Percentiles rank a stretch among this genome's conserved stretches.
phyloP scores from a whole-genome alignment of 257 asterid genomes.

The Nicotiana knightiana region DNA sequence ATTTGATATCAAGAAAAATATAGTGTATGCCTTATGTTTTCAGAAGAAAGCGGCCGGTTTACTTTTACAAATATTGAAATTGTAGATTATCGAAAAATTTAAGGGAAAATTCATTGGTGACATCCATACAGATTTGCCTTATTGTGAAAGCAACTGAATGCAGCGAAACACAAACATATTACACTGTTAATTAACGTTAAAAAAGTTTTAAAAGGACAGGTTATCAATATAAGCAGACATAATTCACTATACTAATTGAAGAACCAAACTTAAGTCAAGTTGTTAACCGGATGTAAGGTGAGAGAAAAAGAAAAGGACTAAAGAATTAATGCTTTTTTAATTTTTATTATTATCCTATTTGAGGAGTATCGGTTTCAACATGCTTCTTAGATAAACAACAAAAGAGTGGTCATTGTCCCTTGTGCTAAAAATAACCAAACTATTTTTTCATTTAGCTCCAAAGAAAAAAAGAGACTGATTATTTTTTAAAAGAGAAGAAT shows the following conservation, averaged over 20 bases:
- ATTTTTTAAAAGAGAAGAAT: not conserved
- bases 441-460: not conserved
- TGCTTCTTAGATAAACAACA: conserved; percentile 7
- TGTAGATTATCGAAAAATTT: too few species aligned
- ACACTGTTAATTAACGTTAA: conserved; percentile 6
- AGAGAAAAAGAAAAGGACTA: not conserved
- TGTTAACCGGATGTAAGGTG: not conserved
- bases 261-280: not conserved
- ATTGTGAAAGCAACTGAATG: conserved; percentile 33
- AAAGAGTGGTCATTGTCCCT: conserved; percentile 13
- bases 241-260: not conserved
- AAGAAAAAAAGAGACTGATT: not conserved
- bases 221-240: conserved; percentile 1
- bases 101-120: not conserved
- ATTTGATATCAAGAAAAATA: not conserved
- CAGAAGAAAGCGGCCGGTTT: not conserved
- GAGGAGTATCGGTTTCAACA: conserved; percentile 14
- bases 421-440: not conserved
- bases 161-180: conserved; percentile 23
- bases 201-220: not conserved
- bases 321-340: not conserved
- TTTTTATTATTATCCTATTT: not conserved
- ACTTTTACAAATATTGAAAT: not conserved
- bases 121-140: conserved; percentile 31
- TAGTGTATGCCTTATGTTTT: not conserved